Conservation (phyloP, 768 basidiomycete species). For the Termitomyces sp. region DNA sequence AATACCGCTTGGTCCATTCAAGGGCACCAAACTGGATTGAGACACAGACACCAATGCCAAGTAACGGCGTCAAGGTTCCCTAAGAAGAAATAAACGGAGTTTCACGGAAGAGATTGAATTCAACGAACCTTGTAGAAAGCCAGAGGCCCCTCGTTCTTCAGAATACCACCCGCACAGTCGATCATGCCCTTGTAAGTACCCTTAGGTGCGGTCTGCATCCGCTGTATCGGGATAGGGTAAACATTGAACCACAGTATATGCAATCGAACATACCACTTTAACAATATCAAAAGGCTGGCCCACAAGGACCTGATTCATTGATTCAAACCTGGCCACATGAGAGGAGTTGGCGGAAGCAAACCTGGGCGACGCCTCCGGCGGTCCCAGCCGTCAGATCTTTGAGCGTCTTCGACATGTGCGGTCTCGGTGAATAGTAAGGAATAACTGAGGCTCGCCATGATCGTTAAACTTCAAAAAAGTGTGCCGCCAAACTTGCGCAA, state of each 20-base stretch:
- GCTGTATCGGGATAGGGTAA: slow-evolving; percentile 37
- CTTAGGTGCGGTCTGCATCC: slow-evolving; percentile 91
- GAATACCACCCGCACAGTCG: slow-evolving; percentile 84
- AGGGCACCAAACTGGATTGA: slow-evolving; percentile 95
- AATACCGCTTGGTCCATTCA: slow-evolving; percentile 81
- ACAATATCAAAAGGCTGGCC: slow-evolving; percentile 97
- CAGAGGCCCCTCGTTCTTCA: slow-evolving; percentile 88
- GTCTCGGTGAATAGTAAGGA: slow-evolving; percentile 1
- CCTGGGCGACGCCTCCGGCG: slow-evolving; percentile 89
- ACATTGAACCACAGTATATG: too few species aligned
- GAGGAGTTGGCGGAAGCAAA: slow-evolving; percentile 22
- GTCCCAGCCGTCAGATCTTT: slow-evolving; percentile 91
- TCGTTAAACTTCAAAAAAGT: slow-evolving; percentile 14
- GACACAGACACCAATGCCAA: slow-evolving; percentile 92
- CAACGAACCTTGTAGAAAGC: slow-evolving; percentile 88
- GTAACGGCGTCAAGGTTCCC: slow-evolving; percentile 87
- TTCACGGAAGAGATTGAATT: neutral
- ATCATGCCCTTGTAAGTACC: slow-evolving; percentile 89
- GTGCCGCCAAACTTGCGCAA: slow-evolving; percentile 29
- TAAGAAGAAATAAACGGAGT: slow-evolving; percentile 26
- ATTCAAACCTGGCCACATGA: slow-evolving; percentile 14
- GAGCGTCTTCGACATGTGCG: slow-evolving; percentile 58
- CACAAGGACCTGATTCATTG: slow-evolving; percentile 62
- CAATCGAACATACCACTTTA: slow-evolving; percentile 73
- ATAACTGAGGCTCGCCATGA: slow-evolving; percentile 8